A percentile compares a stretch with the other conserved stretches of the same genome.
phyloP scores from a whole-genome alignment of 371 early-diverging fungal genomes.

The Rhizopus arrhizus region DNA sequence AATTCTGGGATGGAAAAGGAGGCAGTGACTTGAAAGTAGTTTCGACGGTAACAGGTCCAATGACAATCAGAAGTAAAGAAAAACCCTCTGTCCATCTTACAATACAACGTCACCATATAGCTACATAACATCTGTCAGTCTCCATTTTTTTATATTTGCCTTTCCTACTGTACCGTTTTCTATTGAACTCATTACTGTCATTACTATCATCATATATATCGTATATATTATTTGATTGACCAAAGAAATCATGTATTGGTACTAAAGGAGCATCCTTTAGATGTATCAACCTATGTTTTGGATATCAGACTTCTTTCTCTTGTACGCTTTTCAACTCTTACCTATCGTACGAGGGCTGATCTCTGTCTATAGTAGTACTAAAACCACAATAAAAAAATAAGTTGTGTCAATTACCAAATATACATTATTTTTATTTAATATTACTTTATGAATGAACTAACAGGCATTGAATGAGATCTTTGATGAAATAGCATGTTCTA shows the following conservation, averaged over 20 bases:
- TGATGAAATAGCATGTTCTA: slow-evolving; percentile 25
- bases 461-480: slow-evolving; percentile 30
- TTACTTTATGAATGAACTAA: slow-evolving; percentile 30
- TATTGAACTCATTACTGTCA: background rate
- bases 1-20: slow-evolving; percentile 56
- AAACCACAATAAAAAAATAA: background rate
- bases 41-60: slow-evolving; percentile 90
- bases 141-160: too few species aligned
- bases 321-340: background rate
- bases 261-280: background rate
- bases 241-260: slow-evolving; percentile 7
- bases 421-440: background rate
- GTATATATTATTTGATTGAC: slow-evolving; percentile 2
- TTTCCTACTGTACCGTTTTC: background rate
- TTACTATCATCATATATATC: slow-evolving; percentile 10
- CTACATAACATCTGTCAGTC: slow-evolving; percentile 12
- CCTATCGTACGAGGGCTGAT: background rate
- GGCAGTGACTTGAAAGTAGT: slow-evolving; percentile 82
- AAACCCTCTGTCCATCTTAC: slow-evolving; percentile 74
- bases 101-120: slow-evolving; percentile 49
- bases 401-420: background rate
- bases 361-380: background rate
- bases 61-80: slow-evolving; percentile 67
- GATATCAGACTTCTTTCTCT: background rate
- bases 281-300: background rate